These are phyloP conservation scores for Aspergillus ostianus DNA, from an alignment of 495 filamentous ascomycete genomes.

Conservation along the genomic window DNA sequence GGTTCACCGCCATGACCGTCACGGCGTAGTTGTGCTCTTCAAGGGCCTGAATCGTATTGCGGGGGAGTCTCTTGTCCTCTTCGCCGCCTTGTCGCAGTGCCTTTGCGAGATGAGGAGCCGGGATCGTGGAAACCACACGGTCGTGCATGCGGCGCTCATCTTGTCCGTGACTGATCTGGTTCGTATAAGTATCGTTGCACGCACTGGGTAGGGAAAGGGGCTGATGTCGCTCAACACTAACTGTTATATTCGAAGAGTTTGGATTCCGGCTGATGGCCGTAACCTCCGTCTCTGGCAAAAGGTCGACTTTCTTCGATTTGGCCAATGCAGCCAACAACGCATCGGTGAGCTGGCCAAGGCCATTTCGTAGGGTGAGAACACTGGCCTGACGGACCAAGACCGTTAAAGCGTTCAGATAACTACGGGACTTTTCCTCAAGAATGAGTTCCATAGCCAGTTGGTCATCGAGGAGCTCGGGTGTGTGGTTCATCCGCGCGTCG, in stretches of 20 bases:
- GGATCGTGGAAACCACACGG: constrained; percentile 71
- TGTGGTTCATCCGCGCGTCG: constrained; percentile 6
- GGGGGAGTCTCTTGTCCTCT: constrained; percentile 15
- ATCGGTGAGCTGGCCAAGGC: constrained; percentile 35
- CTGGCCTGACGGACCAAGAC: constrained; percentile 33
- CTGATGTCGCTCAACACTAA: constrained; percentile 11
- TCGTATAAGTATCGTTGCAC: not conserved
- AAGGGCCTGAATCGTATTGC: constrained; percentile 29
- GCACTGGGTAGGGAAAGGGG: not conserved
- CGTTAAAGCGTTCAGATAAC: constrained; percentile 15
- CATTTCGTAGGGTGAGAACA: constrained; percentile 50
- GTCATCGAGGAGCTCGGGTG: constrained; percentile 28
- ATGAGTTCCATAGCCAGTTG: constrained; percentile 23
- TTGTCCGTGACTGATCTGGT: constrained; percentile 16
- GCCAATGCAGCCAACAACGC: constrained; percentile 25
- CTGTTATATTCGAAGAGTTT: constrained; percentile 17
- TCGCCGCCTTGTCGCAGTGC: constrained; percentile 13
- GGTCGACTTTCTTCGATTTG: constrained; percentile 29
- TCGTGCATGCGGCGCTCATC: constrained; percentile 40
- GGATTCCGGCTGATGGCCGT: constrained; percentile 15
- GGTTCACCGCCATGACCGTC: constrained; percentile 87
- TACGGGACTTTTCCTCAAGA: not conserved
- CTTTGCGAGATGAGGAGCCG: constrained; percentile 38
- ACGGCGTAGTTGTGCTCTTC: constrained; percentile 60
- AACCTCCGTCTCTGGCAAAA: constrained; percentile 25